Percentiles rank a stretch among this genome's conserved stretches.
Conservation (phyloP, 345 rosid species). For the Trapa bicornis region DNA sequence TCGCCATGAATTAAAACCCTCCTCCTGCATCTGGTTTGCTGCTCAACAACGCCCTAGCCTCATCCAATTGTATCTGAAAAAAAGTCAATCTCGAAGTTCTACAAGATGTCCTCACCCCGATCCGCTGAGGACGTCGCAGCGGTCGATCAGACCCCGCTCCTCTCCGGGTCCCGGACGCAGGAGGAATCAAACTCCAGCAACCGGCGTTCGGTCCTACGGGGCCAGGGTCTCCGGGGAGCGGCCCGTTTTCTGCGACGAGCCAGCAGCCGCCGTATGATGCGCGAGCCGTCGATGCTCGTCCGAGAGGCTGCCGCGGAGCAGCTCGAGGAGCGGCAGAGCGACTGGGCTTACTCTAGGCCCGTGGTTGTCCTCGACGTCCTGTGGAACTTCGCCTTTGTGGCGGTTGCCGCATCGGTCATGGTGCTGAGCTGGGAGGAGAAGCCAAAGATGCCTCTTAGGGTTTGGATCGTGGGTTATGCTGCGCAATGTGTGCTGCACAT, state of each 20-base stretch:
- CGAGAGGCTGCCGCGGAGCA: constrained; percentile 95
- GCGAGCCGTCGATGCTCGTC: constrained; percentile 90
- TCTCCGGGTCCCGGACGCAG: constrained; percentile 22
- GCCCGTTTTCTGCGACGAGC: constrained; percentile 79
- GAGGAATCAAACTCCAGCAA: constrained; percentile 9
- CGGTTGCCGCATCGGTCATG: constrained; percentile 50
- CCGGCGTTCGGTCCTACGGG: constrained; percentile 33
- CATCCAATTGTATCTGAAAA: background rate
- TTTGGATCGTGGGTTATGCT: constrained; percentile 76
- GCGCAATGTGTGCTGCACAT: constrained; percentile 78
- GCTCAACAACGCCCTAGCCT: background rate
- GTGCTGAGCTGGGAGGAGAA: constrained; percentile 51
- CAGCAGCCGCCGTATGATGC: constrained; percentile 77
- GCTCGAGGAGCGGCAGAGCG: constrained; percentile 94
- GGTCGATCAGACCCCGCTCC: constrained; percentile 52
- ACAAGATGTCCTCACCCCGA: constrained; percentile 15
- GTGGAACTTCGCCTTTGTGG: constrained; percentile 83
- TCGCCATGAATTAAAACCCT: background rate
- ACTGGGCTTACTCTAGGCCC: constrained; percentile 96
- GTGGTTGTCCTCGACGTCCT: constrained; percentile 70
- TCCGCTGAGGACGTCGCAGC: constrained; percentile 42
- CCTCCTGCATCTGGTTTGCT: background rate
- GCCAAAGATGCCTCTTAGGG: constrained; percentile 66
- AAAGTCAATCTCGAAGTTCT: background rate
- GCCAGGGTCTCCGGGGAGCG: constrained; percentile 68